These are phyloP conservation scores for Peterozyma toletana DNA, from an alignment of 805 yeast genomes.

Conservation along the genomic window DNA sequence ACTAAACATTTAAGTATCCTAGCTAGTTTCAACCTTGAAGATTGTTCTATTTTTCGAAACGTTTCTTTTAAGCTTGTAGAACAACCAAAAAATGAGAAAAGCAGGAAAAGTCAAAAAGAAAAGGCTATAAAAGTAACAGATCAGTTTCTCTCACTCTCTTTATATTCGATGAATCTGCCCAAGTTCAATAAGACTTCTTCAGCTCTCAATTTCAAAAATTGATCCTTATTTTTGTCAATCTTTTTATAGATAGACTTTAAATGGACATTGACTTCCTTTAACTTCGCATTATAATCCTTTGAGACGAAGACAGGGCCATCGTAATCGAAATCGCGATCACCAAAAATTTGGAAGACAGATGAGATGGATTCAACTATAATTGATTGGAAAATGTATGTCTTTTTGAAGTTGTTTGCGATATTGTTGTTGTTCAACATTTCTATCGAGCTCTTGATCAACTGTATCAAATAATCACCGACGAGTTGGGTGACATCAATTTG, in stretches of 20 bases:
- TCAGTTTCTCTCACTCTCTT: conserved; percentile 34
- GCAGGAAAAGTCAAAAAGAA: too few species aligned
- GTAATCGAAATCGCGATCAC: conserved; percentile 61
- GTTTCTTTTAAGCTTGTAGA: too few species aligned
- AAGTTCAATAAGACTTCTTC: conserved; percentile 64
- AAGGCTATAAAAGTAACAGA: too few species aligned
- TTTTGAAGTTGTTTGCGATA: neutral
- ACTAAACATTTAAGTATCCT: too few species aligned
- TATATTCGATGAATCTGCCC: conserved; percentile 73
- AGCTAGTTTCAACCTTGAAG: too few species aligned
- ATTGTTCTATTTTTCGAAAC: too few species aligned
- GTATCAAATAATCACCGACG: neutral
- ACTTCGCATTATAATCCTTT: conserved; percentile 33
- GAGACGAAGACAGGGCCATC: conserved; percentile 63
- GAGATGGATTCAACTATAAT: conserved; percentile 52
- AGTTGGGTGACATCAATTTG: conserved; percentile 2
- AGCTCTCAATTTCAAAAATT: conserved; percentile 51
- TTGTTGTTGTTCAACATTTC: neutral
- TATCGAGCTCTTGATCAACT: neutral
- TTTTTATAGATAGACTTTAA: conserved; percentile 48
- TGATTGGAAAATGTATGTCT: conserved; percentile 14
- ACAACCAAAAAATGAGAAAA: too few species aligned
- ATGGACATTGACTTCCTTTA: conserved; percentile 36
- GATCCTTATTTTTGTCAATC: conserved; percentile 58
- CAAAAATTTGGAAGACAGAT: conserved; percentile 69